Base-by-base conservation (phyloP, 441 rosid species). In the Pelargonium australe region DNA sequence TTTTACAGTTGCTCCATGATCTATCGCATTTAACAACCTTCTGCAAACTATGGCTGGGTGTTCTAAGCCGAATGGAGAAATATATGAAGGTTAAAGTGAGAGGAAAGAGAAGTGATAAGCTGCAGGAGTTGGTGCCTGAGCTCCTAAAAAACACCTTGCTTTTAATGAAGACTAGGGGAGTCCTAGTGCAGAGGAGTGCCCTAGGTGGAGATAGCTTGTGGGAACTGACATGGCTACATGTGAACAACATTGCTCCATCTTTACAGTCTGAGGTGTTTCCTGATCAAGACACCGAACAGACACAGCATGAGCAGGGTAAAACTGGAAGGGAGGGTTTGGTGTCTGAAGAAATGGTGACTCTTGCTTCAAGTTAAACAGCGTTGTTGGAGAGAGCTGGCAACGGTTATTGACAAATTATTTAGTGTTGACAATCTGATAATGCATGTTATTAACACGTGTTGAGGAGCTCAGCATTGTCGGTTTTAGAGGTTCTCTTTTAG, bases 21-120 rank as follows among this genome's bases (percentile, higher is more conserved):
- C 87, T 94, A 14, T 84, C 87, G 0, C 90, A 82, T 75, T 75
- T 83, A 76, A 75, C 96, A 64, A 82, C 91, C 1, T 91, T 94
- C 80, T 88, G 96, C 82, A 94, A 87, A 79, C 76, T 91, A 49
- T 94, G 97, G 99, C 76, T 88, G 31, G 99, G 96, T 20, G 91
- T 91, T 62, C 90, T 94, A 25, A 80, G 78, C 68, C 85, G 97
- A 19, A 87, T 87, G 96, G 96, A 94, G 78, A 88, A 85, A 69
- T 94, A 85, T 67, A 81, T 87, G 87, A 89, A 94, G 74, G 95
- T 80, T 34, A 94, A 91, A 80, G 84, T 88, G 23, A 79, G 90
- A 72, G 89, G 94, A 65, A 94, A 88, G 77, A 85, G 82, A 72
- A 89, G 85, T 74, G 95, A 89, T 69, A 88, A 86, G 84, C 86